These are phyloP conservation scores for Litsea cubeba DNA, from an alignment of 164 flowering plant genomes.

Conservation along the genomic window DNA sequence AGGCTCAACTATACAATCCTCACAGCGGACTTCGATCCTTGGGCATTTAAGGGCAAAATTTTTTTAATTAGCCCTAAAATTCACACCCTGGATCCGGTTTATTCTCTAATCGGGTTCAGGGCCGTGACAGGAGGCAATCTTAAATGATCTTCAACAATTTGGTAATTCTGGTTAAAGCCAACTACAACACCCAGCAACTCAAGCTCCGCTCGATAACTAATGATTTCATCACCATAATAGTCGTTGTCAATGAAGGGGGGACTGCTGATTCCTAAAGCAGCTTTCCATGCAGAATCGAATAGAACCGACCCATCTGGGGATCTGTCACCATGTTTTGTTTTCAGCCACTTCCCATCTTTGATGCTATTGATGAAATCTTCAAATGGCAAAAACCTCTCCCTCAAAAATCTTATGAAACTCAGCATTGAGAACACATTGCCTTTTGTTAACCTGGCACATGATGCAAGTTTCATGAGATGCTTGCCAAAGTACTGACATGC, in stretches of 20 bases:
- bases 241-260: slow-evolving; percentile 47
- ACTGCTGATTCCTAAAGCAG: slow-evolving; percentile 38
- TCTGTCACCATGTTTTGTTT: slow-evolving; percentile 38
- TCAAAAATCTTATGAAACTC: slow-evolving; percentile 40
- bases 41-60: too few relatives aligned
- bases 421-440: slow-evolving; percentile 44
- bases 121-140: slow-evolving; percentile 28
- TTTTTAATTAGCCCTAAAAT: too few relatives aligned
- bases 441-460: slow-evolving; percentile 29
- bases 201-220: slow-evolving; percentile 38
- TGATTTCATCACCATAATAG: slow-evolving; percentile 48
- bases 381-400: slow-evolving; percentile 25
- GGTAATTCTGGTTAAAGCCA: slow-evolving; percentile 28
- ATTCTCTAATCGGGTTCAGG: too few relatives aligned
- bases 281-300: slow-evolving; percentile 36
- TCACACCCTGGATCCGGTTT: too few relatives aligned
- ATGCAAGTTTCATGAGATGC: slow-evolving; percentile 48
- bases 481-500: slow-evolving; percentile 55
- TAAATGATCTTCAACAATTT: slow-evolving; percentile 34
- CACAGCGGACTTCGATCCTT: too few relatives aligned
- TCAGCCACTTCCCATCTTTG: slow-evolving; percentile 38
- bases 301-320: slow-evolving; percentile 47
- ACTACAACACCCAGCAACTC: slow-evolving; percentile 50
- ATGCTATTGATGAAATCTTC: slow-evolving; percentile 37
- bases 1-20: too few relatives aligned